These are phyloP conservation scores for Aschersonia sp. DNA, from an alignment of 2,329 filamentous ascomycete species.

Conservation along the genomic window DNA sequence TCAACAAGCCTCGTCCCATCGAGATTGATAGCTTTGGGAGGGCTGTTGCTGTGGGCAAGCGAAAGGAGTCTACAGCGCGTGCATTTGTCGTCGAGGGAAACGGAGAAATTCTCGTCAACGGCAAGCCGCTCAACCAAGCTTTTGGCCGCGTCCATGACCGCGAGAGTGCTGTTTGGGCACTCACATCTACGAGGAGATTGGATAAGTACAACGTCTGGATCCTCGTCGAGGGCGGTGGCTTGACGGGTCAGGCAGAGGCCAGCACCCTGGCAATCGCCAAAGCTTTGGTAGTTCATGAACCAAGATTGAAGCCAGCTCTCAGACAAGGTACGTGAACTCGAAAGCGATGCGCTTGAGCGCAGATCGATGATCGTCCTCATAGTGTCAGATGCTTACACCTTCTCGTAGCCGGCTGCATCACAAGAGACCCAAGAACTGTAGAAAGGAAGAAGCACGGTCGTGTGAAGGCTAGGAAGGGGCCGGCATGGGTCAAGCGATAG, in stretches of 20 bases:
- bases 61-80: constrained; percentile 75
- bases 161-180: constrained; percentile 83
- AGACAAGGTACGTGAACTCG: constrained; percentile 58
- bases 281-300: constrained; percentile 81
- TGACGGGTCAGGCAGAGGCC: constrained; percentile 90
- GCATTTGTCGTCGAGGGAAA: constrained; percentile 87
- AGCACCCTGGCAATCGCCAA: constrained; percentile 82
- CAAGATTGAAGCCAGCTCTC: constrained; percentile 73
- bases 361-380: neutral
- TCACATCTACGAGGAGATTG: constrained; percentile 67
- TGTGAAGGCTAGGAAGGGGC: constrained; percentile 95
- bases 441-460: constrained; percentile 97
- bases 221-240: constrained; percentile 69
- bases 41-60: constrained; percentile 64
- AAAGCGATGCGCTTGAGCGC: neutral
- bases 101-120: constrained; percentile 81
- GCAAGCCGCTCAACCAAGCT: constrained; percentile 64
- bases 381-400: neutral
- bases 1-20: constrained; percentile 46
- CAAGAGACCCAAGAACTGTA: constrained; percentile 78
- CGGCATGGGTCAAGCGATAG: constrained; percentile 85
- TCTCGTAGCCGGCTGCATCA: constrained; percentile 73
- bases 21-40: constrained; percentile 64
- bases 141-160: constrained; percentile 87
- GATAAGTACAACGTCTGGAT: constrained; percentile 98